Evolutionary conservation across 2,329 filamentous ascomycete species (phyloP).

Genomic region (Lasiodiplodia theobromae): DNA sequence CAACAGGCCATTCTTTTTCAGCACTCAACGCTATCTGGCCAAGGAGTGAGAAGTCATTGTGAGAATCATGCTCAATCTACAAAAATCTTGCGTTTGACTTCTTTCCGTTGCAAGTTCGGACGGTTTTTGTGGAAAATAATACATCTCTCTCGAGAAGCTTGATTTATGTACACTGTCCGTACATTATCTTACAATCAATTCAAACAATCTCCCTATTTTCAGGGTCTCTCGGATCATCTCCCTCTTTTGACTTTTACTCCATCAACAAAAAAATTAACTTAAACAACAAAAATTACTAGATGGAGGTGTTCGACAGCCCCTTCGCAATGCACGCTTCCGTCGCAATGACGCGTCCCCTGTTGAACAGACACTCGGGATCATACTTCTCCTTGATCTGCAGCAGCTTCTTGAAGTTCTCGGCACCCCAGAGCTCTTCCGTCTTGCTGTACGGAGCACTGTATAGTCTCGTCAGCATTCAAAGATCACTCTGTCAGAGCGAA

Average conservation of each 20-base stretch:
- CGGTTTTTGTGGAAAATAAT: not conserved
- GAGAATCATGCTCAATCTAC: not conserved
- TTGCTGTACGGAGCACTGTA: conserved; percentile 16
- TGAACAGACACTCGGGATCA: conserved; percentile 22
- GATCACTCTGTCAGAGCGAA: too few relatives aligned
- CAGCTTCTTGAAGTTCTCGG: conserved; percentile 18
- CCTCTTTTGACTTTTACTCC: not conserved
- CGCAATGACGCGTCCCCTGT: conserved; percentile 12
- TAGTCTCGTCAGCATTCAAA: not conserved
- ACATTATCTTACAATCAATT: not conserved
- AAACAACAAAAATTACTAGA: not conserved
- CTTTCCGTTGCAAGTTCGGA: not conserved
- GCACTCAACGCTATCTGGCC: too few relatives aligned
- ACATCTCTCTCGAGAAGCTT: not conserved
- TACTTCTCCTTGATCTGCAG: conserved; percentile 25
- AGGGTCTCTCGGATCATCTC: not conserved
- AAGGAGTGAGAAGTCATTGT: not conserved
- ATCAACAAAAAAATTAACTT: too few relatives aligned
- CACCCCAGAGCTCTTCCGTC: conserved; percentile 20
- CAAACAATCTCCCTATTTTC: not conserved
- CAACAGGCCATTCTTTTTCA: not conserved
- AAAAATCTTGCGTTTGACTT: too few relatives aligned
- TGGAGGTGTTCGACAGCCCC: conserved; percentile 17
- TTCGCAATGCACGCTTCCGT: conserved; percentile 18
- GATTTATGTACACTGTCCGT: not conserved